A percentile compares a stretch with the other conserved stretches of the same genome.
phyloP scores from a whole-genome alignment of 148 eudicot genomes.

The Fagopyrum tataricum region DNA sequence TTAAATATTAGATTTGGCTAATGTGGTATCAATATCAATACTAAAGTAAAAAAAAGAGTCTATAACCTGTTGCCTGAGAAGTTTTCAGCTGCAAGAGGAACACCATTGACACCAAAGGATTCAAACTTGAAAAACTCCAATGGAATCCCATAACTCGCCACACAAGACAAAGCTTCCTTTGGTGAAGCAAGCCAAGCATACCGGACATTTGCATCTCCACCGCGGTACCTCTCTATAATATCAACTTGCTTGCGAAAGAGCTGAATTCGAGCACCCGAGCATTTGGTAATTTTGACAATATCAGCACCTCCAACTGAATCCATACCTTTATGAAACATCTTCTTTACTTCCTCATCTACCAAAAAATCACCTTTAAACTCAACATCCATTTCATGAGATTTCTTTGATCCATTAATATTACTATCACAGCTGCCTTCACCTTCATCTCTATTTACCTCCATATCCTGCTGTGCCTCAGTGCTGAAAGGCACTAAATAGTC shows the following conservation, averaged over 20 bases:
- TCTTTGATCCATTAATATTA: conserved; percentile 26
- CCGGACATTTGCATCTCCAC: conserved; percentile 61
- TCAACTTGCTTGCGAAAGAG: conserved; percentile 71
- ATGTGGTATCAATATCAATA: no score
- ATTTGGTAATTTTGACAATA: conserved; percentile 32
- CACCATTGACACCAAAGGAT: conserved; percentile 55
- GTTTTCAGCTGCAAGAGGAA: conserved; percentile 61
- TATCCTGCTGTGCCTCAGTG: conserved; percentile 33
- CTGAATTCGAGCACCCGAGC: conserved; percentile 47
- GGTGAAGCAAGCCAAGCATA: conserved; percentile 86
- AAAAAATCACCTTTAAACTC: conserved; percentile 4
- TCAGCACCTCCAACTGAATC: conserved; percentile 26
- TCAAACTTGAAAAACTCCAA: conserved; percentile 30
- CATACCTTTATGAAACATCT: conserved; percentile 44
- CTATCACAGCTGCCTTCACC: conserved; percentile 36
- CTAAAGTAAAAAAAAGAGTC: no score
- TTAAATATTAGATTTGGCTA: no score
- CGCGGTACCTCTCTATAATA: conserved; percentile 37
- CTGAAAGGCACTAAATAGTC: conserved; percentile 17
- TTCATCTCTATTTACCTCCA: conserved; percentile 56
- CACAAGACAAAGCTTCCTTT: conserved; percentile 32
- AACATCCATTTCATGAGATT: background rate
- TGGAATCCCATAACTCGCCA: conserved; percentile 44
- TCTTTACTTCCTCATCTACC: conserved; percentile 28
- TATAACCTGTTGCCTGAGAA: conserved; percentile 54